These are phyloP conservation scores for Sutorius australiensis DNA, from an alignment of 768 basidiomycete species.

Conservation along the genomic window DNA sequence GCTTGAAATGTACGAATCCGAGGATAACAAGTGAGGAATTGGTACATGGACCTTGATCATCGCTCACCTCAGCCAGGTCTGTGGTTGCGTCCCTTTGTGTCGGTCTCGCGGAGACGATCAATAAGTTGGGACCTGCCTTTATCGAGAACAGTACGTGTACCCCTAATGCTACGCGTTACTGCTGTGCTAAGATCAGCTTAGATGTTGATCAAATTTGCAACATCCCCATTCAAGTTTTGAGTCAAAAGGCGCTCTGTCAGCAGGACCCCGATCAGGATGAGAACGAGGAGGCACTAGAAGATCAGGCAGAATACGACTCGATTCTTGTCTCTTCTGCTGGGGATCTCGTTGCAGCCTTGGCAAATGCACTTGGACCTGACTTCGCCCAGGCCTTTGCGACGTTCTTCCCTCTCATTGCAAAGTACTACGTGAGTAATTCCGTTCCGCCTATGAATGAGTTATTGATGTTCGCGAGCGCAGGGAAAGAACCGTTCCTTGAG, in stretches of 20 bases:
- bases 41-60: constrained; percentile 1
- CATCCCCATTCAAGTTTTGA: constrained; percentile 81
- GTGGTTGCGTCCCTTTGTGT: constrained; percentile 88
- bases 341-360: constrained; percentile 88
- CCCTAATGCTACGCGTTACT: neutral
- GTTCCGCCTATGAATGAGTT: neutral
- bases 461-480: constrained; percentile 35
- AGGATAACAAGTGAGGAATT: constrained; percentile 90
- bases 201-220: constrained; percentile 75
- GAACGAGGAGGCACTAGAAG: constrained; percentile 78
- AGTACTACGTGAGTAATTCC: constrained; percentile 74
- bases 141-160: constrained; percentile 65
- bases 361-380: constrained; percentile 78
- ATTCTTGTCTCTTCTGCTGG: constrained; percentile 91
- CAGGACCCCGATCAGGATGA: constrained; percentile 94
- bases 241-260: constrained; percentile 94
- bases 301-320: constrained; percentile 94
- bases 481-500: constrained; percentile 82
- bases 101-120: constrained; percentile 87
- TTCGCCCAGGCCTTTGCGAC: constrained; percentile 76
- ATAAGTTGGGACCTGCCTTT: constrained; percentile 86
- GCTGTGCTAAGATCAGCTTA: constrained; percentile 26
- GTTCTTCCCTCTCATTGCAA: constrained; percentile 88
- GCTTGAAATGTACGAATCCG: constrained; percentile 85
- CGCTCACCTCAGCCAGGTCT: constrained; percentile 44